Conservation (phyloP, 495 filamentous ascomycete genomes). For the Chaetomium fimeti region DNA sequence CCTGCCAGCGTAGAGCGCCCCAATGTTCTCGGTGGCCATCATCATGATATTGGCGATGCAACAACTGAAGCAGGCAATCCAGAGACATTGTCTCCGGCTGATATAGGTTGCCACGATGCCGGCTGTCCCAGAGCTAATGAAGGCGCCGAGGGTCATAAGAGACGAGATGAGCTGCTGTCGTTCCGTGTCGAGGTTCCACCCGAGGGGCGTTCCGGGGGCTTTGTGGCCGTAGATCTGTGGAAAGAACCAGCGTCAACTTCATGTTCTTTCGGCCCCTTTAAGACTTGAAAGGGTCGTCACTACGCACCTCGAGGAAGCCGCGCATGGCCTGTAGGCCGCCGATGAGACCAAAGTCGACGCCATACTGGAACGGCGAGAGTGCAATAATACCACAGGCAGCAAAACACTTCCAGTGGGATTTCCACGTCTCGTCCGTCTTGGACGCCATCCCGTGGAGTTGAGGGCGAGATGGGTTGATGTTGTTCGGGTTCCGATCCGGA, state of each 20-base stretch:
- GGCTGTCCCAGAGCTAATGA: slow-evolving; percentile 54
- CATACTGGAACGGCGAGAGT: slow-evolving; percentile 61
- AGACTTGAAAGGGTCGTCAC: neutral
- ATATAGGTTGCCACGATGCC: slow-evolving; percentile 51
- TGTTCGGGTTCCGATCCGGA: neutral
- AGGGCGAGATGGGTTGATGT: neutral
- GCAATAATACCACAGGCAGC: slow-evolving; percentile 49
- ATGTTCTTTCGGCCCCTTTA: neutral
- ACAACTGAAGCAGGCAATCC: slow-evolving; percentile 50
- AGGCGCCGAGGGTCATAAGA: slow-evolving; percentile 61
- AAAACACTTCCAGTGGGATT: slow-evolving; percentile 44
- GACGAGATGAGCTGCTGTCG: slow-evolving; percentile 58
- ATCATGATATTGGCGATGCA: slow-evolving; percentile 55
- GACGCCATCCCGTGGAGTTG: slow-evolving; percentile 9
- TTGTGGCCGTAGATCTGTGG: slow-evolving; percentile 42
- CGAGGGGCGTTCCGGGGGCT: slow-evolving; percentile 45
- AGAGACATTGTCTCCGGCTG: slow-evolving; percentile 50
- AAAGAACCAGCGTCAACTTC: neutral
- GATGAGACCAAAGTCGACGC: slow-evolving; percentile 61
- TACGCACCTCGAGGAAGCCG: slow-evolving; percentile 56
- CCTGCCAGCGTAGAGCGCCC: slow-evolving; percentile 55
- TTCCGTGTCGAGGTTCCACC: slow-evolving; percentile 55
- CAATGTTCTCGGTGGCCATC: slow-evolving; percentile 55
- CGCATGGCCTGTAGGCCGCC: slow-evolving; percentile 62
- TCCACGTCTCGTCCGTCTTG: slow-evolving; percentile 28